Conservation (phyloP, 192 early-diverging fungal species). For the Gorgonomyces haynaldii region DNA sequence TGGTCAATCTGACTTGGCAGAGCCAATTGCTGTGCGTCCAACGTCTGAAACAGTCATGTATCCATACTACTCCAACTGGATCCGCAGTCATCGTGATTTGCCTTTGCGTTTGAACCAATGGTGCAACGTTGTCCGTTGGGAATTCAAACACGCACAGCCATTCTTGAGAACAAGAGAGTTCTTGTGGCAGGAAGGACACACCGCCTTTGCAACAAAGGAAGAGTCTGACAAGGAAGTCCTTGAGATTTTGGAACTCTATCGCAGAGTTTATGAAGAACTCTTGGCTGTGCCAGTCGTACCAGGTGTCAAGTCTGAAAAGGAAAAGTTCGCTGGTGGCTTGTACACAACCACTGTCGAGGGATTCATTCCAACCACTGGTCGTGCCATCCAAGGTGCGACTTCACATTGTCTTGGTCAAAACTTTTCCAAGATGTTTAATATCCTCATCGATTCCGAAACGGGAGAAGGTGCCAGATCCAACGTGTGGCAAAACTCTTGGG, state of each 20-base stretch:
- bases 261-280: conserved; percentile 91
- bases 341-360: conserved; percentile 98
- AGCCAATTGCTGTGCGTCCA: conserved; percentile 96
- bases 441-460: conserved; percentile 79
- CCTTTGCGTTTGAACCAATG: conserved; percentile 97
- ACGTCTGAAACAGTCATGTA: conserved; percentile 99
- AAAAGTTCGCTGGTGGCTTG: conserved; percentile 96
- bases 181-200: conserved; percentile 99
- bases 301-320: conserved; percentile 96
- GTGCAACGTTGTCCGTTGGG: conserved; percentile 99
- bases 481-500: conserved; percentile 99
- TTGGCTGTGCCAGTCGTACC: conserved; percentile 94
- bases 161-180: conserved; percentile 99
- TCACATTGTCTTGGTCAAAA: conserved; percentile 99
- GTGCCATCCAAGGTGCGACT: conserved; percentile 96
- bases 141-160: conserved; percentile 87
- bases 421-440: conserved; percentile 99
- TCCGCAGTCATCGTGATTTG: conserved; percentile 91
- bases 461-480: conserved; percentile 56
- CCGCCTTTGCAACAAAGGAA: conserved; percentile 82
- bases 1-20: conserved; percentile 79
- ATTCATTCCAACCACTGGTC: conserved; percentile 91
- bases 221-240: conserved; percentile 77
- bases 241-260: conserved; percentile 89
- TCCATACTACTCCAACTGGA: conserved; percentile 97